Conservation (phyloP, 2,329 filamentous ascomycete genomes). For the Ophiostoma angusticollis region DNA sequence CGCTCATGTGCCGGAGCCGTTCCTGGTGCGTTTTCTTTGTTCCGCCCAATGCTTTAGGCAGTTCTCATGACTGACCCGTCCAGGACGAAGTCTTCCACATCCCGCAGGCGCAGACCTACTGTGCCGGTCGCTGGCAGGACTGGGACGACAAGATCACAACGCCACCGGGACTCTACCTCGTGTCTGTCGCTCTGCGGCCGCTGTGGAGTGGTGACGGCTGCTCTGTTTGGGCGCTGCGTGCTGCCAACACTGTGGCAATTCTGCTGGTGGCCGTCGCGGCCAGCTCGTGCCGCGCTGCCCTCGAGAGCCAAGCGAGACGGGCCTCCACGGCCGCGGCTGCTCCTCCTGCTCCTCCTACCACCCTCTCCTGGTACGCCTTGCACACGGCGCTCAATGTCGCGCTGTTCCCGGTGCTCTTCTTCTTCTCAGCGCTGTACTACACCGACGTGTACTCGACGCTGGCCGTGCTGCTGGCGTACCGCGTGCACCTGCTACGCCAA, state of each 20-base stretch:
- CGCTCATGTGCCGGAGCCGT: conserved; percentile 35
- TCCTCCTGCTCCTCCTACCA: conserved; percentile 2
- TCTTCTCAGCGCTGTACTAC: conserved; percentile 92
- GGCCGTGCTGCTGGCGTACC: conserved; percentile 58
- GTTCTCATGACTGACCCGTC: conserved; percentile 2
- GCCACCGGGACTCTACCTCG: conserved; percentile 58
- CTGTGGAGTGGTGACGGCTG: conserved; percentile 11
- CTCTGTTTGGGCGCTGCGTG: conserved; percentile 29
- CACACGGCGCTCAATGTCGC: conserved; percentile 67
- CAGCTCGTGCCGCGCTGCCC: conserved; percentile 37
- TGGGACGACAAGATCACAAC: conserved; percentile 99
- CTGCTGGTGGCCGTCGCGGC: conserved; percentile 32
- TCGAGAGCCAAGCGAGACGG: conserved; percentile 30
- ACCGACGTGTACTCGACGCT: conserved; percentile 79
- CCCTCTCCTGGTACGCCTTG: conserved; percentile 30
- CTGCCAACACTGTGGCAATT: conserved; percentile 34
- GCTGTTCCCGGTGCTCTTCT: conserved; percentile 83
- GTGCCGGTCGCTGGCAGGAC: conserved; percentile 54
- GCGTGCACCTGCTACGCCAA: conserved; percentile 35
- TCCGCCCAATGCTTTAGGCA: rapidly evolving
- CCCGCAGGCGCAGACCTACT: conserved; percentile 82
- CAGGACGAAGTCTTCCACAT: conserved; percentile 84
- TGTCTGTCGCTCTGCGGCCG: conserved; percentile 9
- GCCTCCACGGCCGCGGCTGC: conserved; percentile 10
- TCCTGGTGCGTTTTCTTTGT: conserved; percentile 32